Evolutionary conservation across 2,329 filamentous ascomycete genomes (phyloP).

Genomic region (Sclerotinia nivalis): DNA sequence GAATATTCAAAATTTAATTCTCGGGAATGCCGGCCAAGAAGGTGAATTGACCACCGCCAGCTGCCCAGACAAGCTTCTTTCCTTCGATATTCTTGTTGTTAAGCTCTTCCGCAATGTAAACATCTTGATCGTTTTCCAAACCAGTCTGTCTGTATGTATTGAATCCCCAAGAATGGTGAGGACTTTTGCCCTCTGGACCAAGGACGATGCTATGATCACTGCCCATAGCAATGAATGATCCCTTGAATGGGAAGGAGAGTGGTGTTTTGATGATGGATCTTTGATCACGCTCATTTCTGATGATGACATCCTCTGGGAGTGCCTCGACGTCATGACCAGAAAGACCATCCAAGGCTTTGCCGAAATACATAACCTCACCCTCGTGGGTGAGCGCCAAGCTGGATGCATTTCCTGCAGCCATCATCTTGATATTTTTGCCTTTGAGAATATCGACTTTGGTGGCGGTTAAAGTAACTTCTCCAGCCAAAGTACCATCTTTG

Average conservation of each 20-base stretch:
- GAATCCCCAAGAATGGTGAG: slow-evolving; percentile 74
- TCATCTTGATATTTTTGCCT: slow-evolving; percentile 51
- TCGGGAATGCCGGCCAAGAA: slow-evolving; percentile 51
- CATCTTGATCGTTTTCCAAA: slow-evolving; percentile 72
- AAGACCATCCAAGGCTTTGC: slow-evolving; percentile 56
- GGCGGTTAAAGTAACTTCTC: slow-evolving; percentile 70
- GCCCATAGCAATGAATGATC: slow-evolving; percentile 62
- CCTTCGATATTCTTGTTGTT: slow-evolving; percentile 80
- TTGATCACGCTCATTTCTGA: slow-evolving; percentile 63
- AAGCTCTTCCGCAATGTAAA: slow-evolving; percentile 73
- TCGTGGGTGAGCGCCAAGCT: slow-evolving; percentile 57
- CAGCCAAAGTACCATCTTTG: slow-evolving; percentile 59
- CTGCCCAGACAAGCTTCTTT: slow-evolving; percentile 71
- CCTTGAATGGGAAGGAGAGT: slow-evolving; percentile 53
- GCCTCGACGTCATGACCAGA: slow-evolving; percentile 57
- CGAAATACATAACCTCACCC: slow-evolving; percentile 62
- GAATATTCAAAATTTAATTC: not conserved
- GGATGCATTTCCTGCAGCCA: slow-evolving; percentile 57
- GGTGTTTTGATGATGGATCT: slow-evolving; percentile 68
- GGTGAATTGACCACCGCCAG: slow-evolving; percentile 80
- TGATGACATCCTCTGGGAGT: slow-evolving; percentile 54
- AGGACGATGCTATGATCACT: slow-evolving; percentile 74
- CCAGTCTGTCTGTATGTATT: slow-evolving; percentile 78
- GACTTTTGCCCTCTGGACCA: slow-evolving; percentile 63
- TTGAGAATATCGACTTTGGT: slow-evolving; percentile 64